phyloP scores from a whole-genome alignment of 208 protist genomes.

The Plasmodiophora brassicae region DNA sequence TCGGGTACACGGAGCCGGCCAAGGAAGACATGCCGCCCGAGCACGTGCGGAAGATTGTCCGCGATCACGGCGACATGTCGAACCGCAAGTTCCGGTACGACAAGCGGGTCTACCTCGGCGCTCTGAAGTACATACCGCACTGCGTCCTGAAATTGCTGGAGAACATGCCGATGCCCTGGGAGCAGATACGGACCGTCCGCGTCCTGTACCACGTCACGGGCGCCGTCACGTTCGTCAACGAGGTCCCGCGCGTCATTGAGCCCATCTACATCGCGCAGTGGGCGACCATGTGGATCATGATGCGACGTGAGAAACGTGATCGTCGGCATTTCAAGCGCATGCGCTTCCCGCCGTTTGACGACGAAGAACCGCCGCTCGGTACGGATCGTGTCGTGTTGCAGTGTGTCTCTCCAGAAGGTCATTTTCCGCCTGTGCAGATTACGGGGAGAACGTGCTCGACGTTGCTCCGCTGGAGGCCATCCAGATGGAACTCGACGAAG shows the following conservation, averaged over 20 bases:
- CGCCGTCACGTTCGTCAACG: conserved; percentile 97
- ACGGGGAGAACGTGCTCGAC: conserved; percentile 83
- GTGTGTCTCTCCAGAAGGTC: no score
- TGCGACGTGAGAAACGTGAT: conserved; percentile 97
- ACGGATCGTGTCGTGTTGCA: no score
- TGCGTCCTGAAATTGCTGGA: conserved; percentile 99
- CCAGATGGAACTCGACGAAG: conserved; percentile 90
- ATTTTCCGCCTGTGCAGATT: no score
- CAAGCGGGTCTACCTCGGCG: conserved; percentile 97
- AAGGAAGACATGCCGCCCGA: conserved; percentile 91
- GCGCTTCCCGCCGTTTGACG: conserved; percentile 96
- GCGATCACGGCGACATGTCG: conserved; percentile 98
- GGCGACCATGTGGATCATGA: conserved; percentile 99
- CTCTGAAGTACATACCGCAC: conserved; percentile 98
- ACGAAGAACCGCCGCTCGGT: conserved; percentile 98
- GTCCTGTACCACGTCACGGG: conserved; percentile 98
- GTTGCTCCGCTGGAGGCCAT: conserved; percentile 83
- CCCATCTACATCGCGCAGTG: conserved; percentile 98
- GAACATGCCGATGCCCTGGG: conserved; percentile 98
- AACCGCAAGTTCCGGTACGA: conserved; percentile 96
- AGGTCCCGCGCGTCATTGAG: conserved; percentile 97
- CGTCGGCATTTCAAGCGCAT: conserved; percentile 92
- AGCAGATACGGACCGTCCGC: conserved; percentile 88
- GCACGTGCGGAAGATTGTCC: conserved; percentile 97
- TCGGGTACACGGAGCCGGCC: conserved; percentile 71